Base-by-base conservation (phyloP, 495 filamentous ascomycete species). In the Penicillium simplicissimum region DNA sequence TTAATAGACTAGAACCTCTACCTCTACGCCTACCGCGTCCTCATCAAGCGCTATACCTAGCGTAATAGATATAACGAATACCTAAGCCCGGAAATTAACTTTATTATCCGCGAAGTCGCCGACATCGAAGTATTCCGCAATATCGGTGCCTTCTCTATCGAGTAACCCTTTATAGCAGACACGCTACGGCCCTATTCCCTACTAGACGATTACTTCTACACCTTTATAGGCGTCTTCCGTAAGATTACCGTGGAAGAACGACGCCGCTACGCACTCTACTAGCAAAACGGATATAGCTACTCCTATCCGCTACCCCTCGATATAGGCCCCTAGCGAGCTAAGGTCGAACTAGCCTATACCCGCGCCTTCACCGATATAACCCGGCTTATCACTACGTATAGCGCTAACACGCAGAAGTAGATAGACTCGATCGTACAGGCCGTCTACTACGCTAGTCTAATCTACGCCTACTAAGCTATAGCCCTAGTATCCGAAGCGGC, bases 1-100 rank as follows among this genome's bases (percentile, higher is more conserved):
- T 59, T 48, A 19, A 59, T 48, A 19, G 57, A 59, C 49, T 59
- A 48, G 57, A 52, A 52, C 17, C 45, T 59, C 13, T 48, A 59
- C 14, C 57, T 59, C 2, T 35, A 52, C 28, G 57, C 57, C n/a
- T 53, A 35, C 28, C 45, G 57, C 9, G 37, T 40, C 23, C 57
- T 59, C 3, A 59, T 59, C 17, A 48, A 52, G 23, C 28, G 47
- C 15, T 28, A 59, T 17, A 17, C 13, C 28, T 57, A 14, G 55
- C 38, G 55, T 7, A 47, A 19, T 25, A 23, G 37, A 25, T 48
- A 59, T 2, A 43, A 35, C n/a, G 13, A 43, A 36, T n/a, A 8
- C 0, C 36, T 13, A 21, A 49, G 53, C 25, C 35, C 57, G 4
- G 55, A 31, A 19, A 45, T 47, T 13, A 13, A 37, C 21, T 59